Base-by-base conservation (phyloP, 805 yeast species). In the Saccharomycopsis lassenensis region DNA sequence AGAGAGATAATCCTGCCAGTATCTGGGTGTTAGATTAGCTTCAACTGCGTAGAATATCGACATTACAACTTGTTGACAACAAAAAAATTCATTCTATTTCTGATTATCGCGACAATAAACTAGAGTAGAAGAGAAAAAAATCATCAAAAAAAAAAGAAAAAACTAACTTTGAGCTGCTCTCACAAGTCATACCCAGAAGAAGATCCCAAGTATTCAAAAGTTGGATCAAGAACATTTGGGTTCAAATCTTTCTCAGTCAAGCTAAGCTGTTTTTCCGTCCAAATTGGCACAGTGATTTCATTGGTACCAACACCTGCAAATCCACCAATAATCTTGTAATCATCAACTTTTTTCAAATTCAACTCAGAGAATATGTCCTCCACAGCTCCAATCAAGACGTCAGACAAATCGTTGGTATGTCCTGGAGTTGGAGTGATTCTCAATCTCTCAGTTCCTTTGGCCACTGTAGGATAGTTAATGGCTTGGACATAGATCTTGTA, bases 371-470 rank as follows among this genome's bases (percentile, higher is more conserved):
- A 91, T 17, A 87, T 84, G 31, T 72, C 70, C 48, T 85, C 94
- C 33, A 91, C 65, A 8, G 96, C 85, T 7, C 62, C 71, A 37
- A 91, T 67, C 48, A 91, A 69, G 46, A 74, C 68, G 55, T 86
- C 84, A 36, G 89, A 69, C 33, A 84, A 66, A 39, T 77, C 82
- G 40, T 74, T 67, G 14, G 75, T 71, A 57, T 91, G 99, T 37
- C 95, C 96, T 24, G 99, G 99, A 28, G 98, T 87, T 38, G 99
- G 97, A n/a, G 99, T 91, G 54, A 91, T 76, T 62, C 99, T 77
- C 52, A 91, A 73, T 57, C 98, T 77, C 64, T 91, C 99, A 47
- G 86, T 79, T 43, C 98, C 98, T 48, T 81, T 76, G 14, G 95
- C 79, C 43, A 91, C 98, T 17, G 98, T 91, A 43, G 99, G 99